These are phyloP conservation scores for Solanum arcanum DNA, from an alignment of 257 asterid species.

Conservation along the genomic window DNA sequence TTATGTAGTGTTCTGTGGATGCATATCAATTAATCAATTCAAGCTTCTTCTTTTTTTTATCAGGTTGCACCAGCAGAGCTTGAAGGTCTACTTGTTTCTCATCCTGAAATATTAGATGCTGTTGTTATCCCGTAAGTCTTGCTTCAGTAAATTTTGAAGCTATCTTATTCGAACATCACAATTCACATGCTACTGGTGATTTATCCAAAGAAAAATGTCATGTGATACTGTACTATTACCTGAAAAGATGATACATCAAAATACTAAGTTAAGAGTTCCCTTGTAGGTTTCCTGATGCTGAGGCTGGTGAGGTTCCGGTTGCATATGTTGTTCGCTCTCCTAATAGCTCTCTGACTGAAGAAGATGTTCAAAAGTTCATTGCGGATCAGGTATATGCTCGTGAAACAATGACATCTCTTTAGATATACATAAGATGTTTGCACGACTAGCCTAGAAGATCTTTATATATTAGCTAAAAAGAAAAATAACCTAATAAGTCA, in stretches of 20 bases:
- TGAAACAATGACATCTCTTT: background rate
- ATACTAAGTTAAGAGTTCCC: background rate
- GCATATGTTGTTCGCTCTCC: constrained; percentile 85
- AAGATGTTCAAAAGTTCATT: constrained; percentile 60
- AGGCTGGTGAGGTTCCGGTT: constrained; percentile 94
- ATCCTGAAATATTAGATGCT: constrained; percentile 85
- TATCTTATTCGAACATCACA: background rate
- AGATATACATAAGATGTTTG: background rate
- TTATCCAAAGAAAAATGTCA: background rate
- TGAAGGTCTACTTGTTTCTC: constrained; percentile 88
- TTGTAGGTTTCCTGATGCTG: constrained; percentile 81
- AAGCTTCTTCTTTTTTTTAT: background rate
- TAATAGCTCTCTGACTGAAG: constrained; percentile 79
- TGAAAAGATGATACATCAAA: background rate
- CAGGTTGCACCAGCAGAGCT: constrained; percentile 99
- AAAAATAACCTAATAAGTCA: background rate
- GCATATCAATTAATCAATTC: background rate
- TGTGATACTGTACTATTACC: background rate
- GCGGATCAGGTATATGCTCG: constrained; percentile 73
- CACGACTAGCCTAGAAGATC: background rate
- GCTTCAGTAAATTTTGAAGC: background rate
- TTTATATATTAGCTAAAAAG: background rate
- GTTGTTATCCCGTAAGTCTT: constrained; percentile 83
- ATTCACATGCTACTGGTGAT: background rate
- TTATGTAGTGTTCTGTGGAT: background rate